Conservation (phyloP, 2,329 filamentous ascomycete genomes). For the Blastomyces percursus region DNA sequence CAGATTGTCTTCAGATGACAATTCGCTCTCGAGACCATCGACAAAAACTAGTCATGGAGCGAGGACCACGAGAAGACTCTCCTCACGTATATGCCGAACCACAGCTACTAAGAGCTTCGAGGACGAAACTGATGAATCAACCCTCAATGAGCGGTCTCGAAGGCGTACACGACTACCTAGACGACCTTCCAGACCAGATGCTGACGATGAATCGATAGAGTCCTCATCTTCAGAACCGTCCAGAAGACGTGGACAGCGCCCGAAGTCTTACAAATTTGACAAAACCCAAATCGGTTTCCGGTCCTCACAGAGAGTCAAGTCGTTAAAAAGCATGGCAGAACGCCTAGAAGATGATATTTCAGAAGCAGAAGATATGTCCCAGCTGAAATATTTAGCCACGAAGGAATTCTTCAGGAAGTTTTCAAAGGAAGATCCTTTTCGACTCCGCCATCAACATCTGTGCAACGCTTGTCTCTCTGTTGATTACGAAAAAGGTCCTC, state of each 20-base stretch:
- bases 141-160: background rate
- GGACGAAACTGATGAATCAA: background rate
- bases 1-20: constrained; percentile 14
- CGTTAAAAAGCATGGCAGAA: constrained; percentile 36
- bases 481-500: constrained; percentile 49
- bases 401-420: constrained; percentile 63
- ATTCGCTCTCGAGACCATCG: background rate
- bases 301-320: constrained; percentile 9
- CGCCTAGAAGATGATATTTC: constrained; percentile 39
- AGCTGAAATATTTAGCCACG: constrained; percentile 37
- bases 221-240: background rate
- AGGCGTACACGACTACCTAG: background rate
- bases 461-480: constrained; percentile 62
- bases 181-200: background rate
- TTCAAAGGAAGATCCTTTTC: constrained; percentile 54
- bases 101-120: background rate
- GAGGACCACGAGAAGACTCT: background rate
- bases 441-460: constrained; percentile 52
- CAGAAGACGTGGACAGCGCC: background rate
- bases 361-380: constrained; percentile 14
- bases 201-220: background rate
- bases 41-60: background rate
- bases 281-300: constrained; percentile 9
- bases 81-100: background rate
- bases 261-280: background rate